phyloP scores from a whole-genome alignment of 1,284 basidiomycete species.

The Cronartium quercuum region DNA sequence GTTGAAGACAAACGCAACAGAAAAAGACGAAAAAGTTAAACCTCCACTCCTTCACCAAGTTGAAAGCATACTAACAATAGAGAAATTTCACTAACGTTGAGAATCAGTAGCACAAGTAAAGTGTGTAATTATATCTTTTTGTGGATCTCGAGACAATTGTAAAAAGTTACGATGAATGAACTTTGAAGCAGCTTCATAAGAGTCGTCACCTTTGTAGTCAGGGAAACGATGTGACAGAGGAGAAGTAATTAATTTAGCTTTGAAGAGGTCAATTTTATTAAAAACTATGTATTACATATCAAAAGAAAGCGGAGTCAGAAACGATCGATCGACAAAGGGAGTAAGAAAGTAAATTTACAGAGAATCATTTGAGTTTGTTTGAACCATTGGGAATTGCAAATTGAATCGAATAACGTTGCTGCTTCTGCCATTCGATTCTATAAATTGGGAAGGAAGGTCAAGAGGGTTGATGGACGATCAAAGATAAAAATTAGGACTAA shows the following conservation, averaged over 20 bases:
- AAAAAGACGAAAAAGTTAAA: not conserved
- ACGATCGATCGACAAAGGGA: not conserved
- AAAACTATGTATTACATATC: constrained; percentile 25
- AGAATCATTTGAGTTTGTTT: constrained; percentile 31
- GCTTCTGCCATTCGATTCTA: constrained; percentile 38
- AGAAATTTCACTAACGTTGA: not conserved
- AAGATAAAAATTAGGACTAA: not conserved
- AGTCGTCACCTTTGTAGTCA: constrained; percentile 27
- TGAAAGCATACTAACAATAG: not conserved
- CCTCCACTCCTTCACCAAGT: not conserved
- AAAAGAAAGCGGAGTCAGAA: not conserved
- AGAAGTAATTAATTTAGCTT: constrained; percentile 18
- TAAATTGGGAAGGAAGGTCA: not conserved
- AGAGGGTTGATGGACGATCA: not conserved
- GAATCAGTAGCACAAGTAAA: constrained; percentile 33
- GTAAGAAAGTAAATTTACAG: not conserved
- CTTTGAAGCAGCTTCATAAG: constrained; percentile 31
- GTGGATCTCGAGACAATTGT: constrained; percentile 30
- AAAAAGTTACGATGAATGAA: constrained; percentile 37
- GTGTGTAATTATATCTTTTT: constrained; percentile 36
- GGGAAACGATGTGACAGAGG: constrained; percentile 12
- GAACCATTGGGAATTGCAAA: constrained; percentile 37
- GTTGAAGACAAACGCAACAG: not conserved
- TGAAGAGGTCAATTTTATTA: constrained; percentile 38
- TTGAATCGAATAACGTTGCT: constrained; percentile 26